Percentiles rank a stretch among this genome's conserved stretches.
Evolutionary conservation across 2,329 filamentous ascomycete species (phyloP).

Genomic region (Xylaria sp.): DNA sequence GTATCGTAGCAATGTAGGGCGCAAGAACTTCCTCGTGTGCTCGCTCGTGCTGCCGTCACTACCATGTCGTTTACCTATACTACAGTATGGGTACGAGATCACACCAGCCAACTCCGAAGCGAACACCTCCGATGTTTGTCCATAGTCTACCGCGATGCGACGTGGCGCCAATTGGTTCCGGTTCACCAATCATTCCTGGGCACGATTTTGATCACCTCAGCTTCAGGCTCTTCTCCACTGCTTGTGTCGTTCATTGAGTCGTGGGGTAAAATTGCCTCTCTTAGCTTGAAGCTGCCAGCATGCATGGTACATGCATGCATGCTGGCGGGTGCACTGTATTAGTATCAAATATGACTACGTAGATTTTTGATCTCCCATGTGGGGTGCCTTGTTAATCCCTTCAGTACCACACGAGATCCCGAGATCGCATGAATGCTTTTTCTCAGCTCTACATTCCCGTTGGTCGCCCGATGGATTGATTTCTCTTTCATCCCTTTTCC

Average conservation of each 20-base stretch:
- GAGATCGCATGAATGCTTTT: constrained; percentile 43
- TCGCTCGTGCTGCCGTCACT: constrained; percentile 29
- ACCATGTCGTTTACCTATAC: constrained; percentile 25
- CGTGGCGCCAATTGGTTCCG: constrained; percentile 54
- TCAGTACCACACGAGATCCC: constrained; percentile 40
- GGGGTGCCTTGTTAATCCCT: constrained; percentile 39
- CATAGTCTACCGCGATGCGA: constrained; percentile 43
- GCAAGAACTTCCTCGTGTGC: constrained; percentile 18
- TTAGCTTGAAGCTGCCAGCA: constrained; percentile 37
- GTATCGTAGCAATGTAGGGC: constrained; percentile 7
- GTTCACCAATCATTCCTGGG: constrained; percentile 49
- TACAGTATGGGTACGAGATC: constrained; percentile 11
- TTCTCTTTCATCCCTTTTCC: constrained; percentile 43
- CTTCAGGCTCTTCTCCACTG: constrained; percentile 47
- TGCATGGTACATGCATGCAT: constrained; percentile 33
- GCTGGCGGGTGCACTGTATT: constrained; percentile 27
- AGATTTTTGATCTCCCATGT: constrained; percentile 40
- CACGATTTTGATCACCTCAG: constrained; percentile 53
- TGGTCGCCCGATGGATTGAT: constrained; percentile 48
- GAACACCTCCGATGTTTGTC: constrained; percentile 26
- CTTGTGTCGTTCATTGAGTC: constrained; percentile 42
- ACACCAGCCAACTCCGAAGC: constrained; percentile 21
- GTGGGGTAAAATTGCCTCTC: constrained; percentile 43
- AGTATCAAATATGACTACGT: constrained; percentile 35
- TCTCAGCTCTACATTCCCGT: constrained; percentile 43